Conservation (phyloP, 345 rosid species). For the Pistacia integerrima region DNA sequence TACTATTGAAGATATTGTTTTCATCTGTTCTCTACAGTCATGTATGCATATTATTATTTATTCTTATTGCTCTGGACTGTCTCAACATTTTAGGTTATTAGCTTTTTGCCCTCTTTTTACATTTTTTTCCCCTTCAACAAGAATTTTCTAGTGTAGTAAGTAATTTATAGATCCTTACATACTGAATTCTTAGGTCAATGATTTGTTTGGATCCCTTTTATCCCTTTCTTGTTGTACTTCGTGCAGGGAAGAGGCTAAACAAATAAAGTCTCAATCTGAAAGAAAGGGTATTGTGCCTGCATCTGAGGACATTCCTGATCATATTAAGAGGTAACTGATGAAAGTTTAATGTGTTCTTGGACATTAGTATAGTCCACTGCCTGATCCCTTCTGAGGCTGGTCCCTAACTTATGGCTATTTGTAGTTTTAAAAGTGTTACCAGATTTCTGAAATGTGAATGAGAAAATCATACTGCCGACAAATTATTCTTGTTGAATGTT, state of each 20-base stretch:
- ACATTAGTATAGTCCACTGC: not conserved
- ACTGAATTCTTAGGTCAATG: not conserved
- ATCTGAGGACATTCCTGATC: constrained; percentile 44
- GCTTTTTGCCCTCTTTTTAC: not conserved
- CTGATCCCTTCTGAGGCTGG: not conserved
- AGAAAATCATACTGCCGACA: not conserved
- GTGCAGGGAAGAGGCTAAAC: constrained; percentile 77
- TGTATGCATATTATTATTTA: not conserved
- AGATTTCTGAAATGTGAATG: not conserved
- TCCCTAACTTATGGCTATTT: not conserved
- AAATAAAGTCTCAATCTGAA: constrained; percentile 38
- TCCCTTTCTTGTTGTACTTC: not conserved
- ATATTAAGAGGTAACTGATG: constrained; percentile 56
- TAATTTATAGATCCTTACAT: not conserved
- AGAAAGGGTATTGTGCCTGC: constrained; percentile 23
- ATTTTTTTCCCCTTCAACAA: not conserved
- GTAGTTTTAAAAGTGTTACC: not conserved
- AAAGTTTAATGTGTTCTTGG: not conserved
- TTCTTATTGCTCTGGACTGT: not conserved
- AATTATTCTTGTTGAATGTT: not conserved
- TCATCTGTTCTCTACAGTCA: not conserved
- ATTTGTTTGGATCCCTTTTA: constrained; percentile 1
- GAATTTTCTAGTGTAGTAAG: not conserved
- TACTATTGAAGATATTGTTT: not conserved
- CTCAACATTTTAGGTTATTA: not conserved